Base-by-base conservation (phyloP, 352 stramenopile genomes). In the Globisporangium cylindrosporum region DNA sequence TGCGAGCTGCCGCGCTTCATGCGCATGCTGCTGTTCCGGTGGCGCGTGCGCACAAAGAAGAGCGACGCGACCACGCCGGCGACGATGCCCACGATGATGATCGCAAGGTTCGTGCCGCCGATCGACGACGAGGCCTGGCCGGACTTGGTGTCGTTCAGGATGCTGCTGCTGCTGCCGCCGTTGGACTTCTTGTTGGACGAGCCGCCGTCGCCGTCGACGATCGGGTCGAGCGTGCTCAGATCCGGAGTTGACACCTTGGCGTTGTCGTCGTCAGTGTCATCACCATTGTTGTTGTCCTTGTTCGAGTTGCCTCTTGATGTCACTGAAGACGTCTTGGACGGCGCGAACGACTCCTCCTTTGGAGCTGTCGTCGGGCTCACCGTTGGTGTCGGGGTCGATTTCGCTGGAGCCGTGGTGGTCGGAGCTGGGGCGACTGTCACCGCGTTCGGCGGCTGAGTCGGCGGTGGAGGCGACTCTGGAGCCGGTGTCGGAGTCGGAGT, bases 11-110 rank as follows among this genome's bases (percentile, higher is more conserved):
- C 77, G 1, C 77, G 73, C 24, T 62, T 58, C 12, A 59, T 64
- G 2, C 54, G 55, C 8, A 76, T 68, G 18, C 73, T 73, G 51
- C 73, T 68, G 1, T 76, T 73, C 0, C 69, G 62, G 1, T 69
- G 70, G 51, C 67, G 57, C 14, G 68, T 74, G 58, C 84, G 83
- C 46, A 88, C 79, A 60, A 90, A 88, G 71, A 89, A 79, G 29
- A 92, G 68, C 29, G 78, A 86, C 20, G 72, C 74, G 18, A 86
- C 25, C 1, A 92, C 83, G 9, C 65, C 71, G 2, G 65, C 78
- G 22, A 92, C 72, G 22, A 82, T 67, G 10, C 81, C 83, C 3
- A 79, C 54, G 29, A 89, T 70, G 51, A 90, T 79, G 0, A 86
- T 27, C 49, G 59, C 72, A 55, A 88, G 71, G 65, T 80, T 75